These are phyloP conservation scores for Mycena galericulata DNA, from an alignment of 768 basidiomycete species.

Conservation along the genomic window DNA sequence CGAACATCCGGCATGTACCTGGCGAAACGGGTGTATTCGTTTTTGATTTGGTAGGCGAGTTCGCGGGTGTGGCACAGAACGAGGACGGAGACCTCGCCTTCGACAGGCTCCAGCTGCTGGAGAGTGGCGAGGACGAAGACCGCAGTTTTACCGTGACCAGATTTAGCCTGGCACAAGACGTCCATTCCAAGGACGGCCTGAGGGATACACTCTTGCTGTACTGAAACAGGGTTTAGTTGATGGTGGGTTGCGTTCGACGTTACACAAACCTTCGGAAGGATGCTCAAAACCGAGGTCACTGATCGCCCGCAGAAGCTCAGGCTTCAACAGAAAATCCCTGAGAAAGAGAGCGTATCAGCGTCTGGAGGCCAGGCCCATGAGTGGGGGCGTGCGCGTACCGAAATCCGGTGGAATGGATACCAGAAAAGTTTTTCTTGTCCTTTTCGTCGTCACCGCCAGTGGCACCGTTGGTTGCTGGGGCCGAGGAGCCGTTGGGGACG, in stretches of 20 bases:
- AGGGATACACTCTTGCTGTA: conserved; percentile 99
- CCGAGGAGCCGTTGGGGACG: conserved; percentile 67
- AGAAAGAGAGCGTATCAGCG: conserved; percentile 34
- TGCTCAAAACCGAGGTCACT: conserved; percentile 99
- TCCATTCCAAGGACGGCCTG: conserved; percentile 99
- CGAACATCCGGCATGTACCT: conserved; percentile 99
- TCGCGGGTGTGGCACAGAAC: conserved; percentile 99
- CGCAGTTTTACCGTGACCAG: conserved; percentile 98
- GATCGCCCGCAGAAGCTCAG: conserved; percentile 96
- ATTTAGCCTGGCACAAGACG: conserved; percentile 99
- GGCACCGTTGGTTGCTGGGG: conserved; percentile 61
- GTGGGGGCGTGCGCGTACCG: conserved; percentile 64
- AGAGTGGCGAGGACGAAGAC: conserved; percentile 98
- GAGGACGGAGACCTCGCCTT: conserved; percentile 97
- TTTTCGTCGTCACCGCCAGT: conserved; percentile 73
- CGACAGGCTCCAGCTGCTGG: conserved; percentile 97
- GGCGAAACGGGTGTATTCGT: conserved; percentile 98
- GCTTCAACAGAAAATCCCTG: conserved; percentile 98
- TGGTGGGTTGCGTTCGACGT: neutral
- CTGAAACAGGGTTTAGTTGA: conserved; percentile 53
- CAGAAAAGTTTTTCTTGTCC: conserved; percentile 98
- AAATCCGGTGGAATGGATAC: conserved; percentile 99
- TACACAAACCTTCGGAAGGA: conserved; percentile 92
- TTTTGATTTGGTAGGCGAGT: conserved; percentile 99
- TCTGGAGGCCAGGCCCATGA: conserved; percentile 4